Percentiles rank a stretch among this genome's conserved stretches.
Evolutionary conservation across 2,329 filamentous ascomycete genomes (phyloP).

Genomic region (Colletotrichum sp.): DNA sequence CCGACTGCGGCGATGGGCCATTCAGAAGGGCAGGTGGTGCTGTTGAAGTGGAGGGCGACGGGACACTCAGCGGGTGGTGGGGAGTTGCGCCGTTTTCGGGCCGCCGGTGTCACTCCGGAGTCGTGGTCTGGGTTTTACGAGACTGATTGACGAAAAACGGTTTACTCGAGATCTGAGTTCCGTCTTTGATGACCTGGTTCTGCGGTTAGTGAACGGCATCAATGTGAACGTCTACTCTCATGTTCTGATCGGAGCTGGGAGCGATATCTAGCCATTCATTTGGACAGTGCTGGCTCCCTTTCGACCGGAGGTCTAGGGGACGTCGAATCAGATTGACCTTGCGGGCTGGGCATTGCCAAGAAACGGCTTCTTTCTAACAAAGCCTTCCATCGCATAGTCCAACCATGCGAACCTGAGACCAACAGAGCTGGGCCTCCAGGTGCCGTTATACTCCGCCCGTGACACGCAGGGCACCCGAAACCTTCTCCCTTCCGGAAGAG

Average conservation of each 20-base stretch:
- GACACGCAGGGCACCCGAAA: neutral
- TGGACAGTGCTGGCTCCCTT: neutral
- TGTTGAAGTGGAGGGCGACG: neutral
- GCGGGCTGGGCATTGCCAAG: neutral
- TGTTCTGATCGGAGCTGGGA: accelerated
- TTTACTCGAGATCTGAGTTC: neutral
- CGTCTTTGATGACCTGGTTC: neutral
- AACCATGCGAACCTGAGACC: neutral
- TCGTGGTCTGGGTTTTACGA: neutral
- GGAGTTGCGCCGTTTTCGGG: conserved; percentile 3
- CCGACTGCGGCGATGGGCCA: neutral
- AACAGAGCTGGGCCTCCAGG: accelerated
- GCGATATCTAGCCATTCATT: neutral
- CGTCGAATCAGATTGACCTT: neutral
- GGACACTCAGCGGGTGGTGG: neutral
- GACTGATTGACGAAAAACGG: neutral
- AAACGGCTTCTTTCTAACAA: neutral
- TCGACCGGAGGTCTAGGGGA: neutral
- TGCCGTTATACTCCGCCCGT: neutral
- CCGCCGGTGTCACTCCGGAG: neutral
- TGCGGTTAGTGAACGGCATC: no score
- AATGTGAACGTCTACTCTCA: no score
- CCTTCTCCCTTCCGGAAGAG: neutral
- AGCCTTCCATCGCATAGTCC: neutral
- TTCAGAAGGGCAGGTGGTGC: neutral